Evolutionary conservation across 192 early-diverging fungal genomes (phyloP), one percentile per base, ranked within the genome.

Genomic region (Coemansia sp.): DNA sequence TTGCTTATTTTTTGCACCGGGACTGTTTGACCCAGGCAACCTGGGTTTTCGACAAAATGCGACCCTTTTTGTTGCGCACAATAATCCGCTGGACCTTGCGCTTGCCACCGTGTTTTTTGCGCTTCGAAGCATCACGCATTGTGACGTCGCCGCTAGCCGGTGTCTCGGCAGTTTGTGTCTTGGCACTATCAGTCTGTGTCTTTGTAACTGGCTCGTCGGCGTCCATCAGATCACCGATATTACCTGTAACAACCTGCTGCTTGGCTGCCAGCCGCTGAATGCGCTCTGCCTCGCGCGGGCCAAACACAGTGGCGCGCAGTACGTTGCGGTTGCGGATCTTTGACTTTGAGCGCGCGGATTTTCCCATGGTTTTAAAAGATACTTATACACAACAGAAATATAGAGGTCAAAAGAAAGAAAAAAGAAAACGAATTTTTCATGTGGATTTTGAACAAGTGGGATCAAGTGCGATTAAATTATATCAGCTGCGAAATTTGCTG

Each of bases 311-410:
- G 37, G 49, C 70, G 29, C 75, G 75, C 58, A 67, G 58, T 1
- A 43, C 32, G 56, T 78, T 78, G 55, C 75, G 75, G 58, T 68
- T 72, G 52, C 63, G 63, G 32, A 78, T 78, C 60, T 58, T 68
- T 56, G 70, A 68, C 62, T 78, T 78, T 72, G 75, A 78, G 41
- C 75, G 75, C 8, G 50, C 56, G 15, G 75, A 78, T 62, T 69
- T 72, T 65, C 43, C 75, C 75, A 78, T 78, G 17, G 17, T 12
- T 17, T 23, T 15, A 38, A 55, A 48, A 35, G 1, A 51, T 35
- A 11, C 45, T 49, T 69, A 29, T 62, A 21, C 39, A 45, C 41
- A 4, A 45, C 41, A 60, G n/a, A 53, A 23, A 45, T 12, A 47
- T 21, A 15, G 17, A 7, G 10, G 25, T 12, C 19, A 11, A 39